Conservation (phyloP, 768 basidiomycete species). For the Lanmaoa rubissima region DNA sequence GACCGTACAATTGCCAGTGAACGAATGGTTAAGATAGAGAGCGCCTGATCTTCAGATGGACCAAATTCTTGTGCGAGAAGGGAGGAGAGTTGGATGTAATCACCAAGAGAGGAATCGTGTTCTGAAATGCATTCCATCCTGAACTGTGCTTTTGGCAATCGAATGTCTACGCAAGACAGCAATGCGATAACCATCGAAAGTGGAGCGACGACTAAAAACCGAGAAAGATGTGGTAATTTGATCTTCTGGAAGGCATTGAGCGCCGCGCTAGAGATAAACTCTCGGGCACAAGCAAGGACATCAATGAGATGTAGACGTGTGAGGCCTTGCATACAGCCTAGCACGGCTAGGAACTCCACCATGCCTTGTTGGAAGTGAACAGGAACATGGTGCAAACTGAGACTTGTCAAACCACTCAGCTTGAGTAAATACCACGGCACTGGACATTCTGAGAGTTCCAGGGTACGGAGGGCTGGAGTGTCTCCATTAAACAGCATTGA, state of each 20-base stretch:
- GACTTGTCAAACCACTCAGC: constrained; percentile 7
- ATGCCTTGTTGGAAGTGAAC: constrained; percentile 25
- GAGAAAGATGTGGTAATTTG: neutral
- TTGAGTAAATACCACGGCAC: too few species aligned
- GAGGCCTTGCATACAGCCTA: constrained; percentile 29
- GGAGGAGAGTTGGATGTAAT: too few species aligned
- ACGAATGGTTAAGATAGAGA: too few species aligned
- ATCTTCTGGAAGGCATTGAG: neutral
- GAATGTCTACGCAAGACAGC: constrained; percentile 1
- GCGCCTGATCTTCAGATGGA: too few species aligned
- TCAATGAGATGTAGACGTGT: constrained; percentile 18
- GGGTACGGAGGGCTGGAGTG: too few species aligned
- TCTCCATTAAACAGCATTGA: too few species aligned
- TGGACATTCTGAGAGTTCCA: too few species aligned
- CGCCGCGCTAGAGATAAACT: neutral
- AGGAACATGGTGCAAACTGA: constrained; percentile 32
- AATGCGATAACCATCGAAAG: neutral
- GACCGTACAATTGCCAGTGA: too few species aligned
- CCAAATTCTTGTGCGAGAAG: too few species aligned
- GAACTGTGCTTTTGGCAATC: neutral
- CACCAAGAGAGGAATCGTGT: too few species aligned
- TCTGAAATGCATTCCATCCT: neutral
- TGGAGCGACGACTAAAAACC: neutral
- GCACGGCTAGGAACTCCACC: constrained; percentile 17
- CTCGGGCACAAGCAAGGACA: neutral